Conservation (phyloP, 495 filamentous ascomycete genomes). For the Trypethelium eluteriae region DNA sequence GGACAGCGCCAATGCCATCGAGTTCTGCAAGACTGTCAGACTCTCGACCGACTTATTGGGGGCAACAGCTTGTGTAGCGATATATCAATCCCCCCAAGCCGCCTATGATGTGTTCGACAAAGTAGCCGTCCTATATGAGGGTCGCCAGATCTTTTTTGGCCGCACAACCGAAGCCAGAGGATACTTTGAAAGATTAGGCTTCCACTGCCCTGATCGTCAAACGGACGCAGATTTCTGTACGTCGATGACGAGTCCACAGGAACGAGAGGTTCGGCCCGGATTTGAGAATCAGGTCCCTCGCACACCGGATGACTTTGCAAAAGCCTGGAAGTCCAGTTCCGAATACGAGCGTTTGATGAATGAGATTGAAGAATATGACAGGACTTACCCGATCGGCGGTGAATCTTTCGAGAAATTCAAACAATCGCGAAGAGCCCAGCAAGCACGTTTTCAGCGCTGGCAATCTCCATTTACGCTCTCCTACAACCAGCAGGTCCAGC, state of each 20-base stretch:
- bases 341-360: constrained; percentile 55
- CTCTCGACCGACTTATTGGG: constrained; percentile 17
- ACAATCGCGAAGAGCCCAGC: constrained; percentile 55
- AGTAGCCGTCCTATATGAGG: constrained; percentile 52
- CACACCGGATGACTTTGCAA: constrained; percentile 62
- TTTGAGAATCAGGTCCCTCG: constrained; percentile 59
- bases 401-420: constrained; percentile 60
- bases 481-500: constrained; percentile 24
- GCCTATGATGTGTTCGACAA: constrained; percentile 28
- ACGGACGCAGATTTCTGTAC: constrained; percentile 68
- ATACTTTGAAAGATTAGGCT: constrained; percentile 50
- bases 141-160: constrained; percentile 58
- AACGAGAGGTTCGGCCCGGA: constrained; percentile 53
- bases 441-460: constrained; percentile 46
- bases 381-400: constrained; percentile 54
- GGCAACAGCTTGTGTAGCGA: constrained; percentile 18
- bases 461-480: constrained; percentile 30
- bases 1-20: constrained; percentile 22
- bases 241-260: constrained; percentile 58
- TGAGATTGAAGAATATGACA: constrained; percentile 66
- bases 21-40: constrained; percentile 20
- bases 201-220: constrained; percentile 50
- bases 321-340: constrained; percentile 66
- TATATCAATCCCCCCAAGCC: constrained; percentile 25
- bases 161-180: constrained; percentile 25